Percentiles rank a stretch among this genome's conserved stretches.
Evolutionary conservation across 306 rosid species (phyloP).

Genomic region (Fragaria iinumae): DNA sequence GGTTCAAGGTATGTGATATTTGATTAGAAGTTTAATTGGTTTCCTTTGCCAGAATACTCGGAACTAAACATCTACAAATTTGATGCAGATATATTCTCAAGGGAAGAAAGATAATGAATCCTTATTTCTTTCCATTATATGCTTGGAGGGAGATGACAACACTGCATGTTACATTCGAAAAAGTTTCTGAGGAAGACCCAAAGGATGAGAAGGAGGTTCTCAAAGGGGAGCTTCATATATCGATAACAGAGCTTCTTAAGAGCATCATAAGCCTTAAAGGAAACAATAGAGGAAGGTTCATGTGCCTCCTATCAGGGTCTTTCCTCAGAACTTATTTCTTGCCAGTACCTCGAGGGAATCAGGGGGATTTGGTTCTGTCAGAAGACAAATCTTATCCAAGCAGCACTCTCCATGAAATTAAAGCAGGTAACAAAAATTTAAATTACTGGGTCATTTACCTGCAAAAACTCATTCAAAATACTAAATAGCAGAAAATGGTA

Average conservation of each 20-base stretch:
- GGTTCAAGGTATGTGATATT: conserved; percentile 24
- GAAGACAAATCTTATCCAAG: conserved; percentile 18
- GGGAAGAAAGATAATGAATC: conserved; percentile 35
- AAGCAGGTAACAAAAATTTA: conserved; percentile 19
- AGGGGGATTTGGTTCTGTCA: conserved; percentile 1
- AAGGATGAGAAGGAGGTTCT: background rate
- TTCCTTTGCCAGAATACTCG: background rate
- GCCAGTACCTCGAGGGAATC: conserved; percentile 23
- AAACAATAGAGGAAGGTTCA: conserved; percentile 24
- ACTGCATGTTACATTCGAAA: conserved; percentile 29
- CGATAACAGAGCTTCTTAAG: conserved; percentile 28
- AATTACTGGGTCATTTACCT: background rate
- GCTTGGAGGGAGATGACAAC: conserved; percentile 35
- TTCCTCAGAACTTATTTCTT: conserved; percentile 32
- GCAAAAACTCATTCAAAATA: background rate
- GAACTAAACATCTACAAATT: background rate
- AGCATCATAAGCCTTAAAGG: conserved; percentile 31
- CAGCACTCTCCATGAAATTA: conserved; percentile 25
- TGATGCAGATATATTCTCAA: conserved; percentile 31
- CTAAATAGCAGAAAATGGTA: background rate
- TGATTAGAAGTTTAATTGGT: background rate
- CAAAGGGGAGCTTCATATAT: conserved; percentile 34
- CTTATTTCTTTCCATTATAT: conserved; percentile 28
- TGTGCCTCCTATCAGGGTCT: conserved; percentile 20
- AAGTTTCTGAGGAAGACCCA: conserved; percentile 20